A percentile compares a stretch with the other conserved stretches of the same genome.
Conservation (phyloP, 805 yeast species). For the Yarrowia sp. region DNA sequence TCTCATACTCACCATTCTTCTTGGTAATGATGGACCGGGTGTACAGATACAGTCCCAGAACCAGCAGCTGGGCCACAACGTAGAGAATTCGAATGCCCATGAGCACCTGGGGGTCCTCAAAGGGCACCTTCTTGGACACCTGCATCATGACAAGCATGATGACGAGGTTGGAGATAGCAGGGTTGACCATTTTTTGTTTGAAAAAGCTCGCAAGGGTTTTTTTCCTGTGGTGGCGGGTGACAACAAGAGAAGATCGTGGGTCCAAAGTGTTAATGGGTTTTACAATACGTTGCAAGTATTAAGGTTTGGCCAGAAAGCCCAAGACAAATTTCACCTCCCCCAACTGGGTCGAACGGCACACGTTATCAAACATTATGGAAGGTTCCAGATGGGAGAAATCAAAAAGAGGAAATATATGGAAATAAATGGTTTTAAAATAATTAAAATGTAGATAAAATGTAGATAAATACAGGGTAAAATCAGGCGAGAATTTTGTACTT, state of each 20-base stretch:
- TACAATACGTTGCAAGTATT: conserved; percentile 6
- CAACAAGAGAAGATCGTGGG: neutral
- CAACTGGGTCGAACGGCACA: neutral
- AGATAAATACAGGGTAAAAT: no score
- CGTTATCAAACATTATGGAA: neutral
- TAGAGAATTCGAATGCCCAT: conserved; percentile 74
- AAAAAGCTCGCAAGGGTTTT: neutral
- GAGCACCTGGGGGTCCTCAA: conserved; percentile 75
- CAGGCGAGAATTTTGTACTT: no score
- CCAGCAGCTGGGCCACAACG: conserved; percentile 58
- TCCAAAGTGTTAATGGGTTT: neutral
- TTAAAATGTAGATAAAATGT: no score
- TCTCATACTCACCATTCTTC: conserved; percentile 55
- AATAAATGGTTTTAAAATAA: no score
- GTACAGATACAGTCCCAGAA: conserved; percentile 63
- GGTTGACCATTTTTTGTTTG: conserved; percentile 58
- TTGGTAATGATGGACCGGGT: conserved; percentile 57
- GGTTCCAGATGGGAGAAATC: neutral
- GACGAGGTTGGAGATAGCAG: conserved; percentile 79
- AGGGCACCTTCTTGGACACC: conserved; percentile 80
- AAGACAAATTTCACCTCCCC: neutral
- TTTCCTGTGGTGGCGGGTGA: neutral
- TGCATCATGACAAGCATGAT: conserved; percentile 97
- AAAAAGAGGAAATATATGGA: no score
- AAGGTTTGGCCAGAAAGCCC: neutral